Percentiles rank a stretch among this genome's conserved stretches.
These are phyloP conservation scores for Gnomoniopsis sp. DNA, from an alignment of 2,329 filamentous ascomycete genomes.

Conservation along the genomic window DNA sequence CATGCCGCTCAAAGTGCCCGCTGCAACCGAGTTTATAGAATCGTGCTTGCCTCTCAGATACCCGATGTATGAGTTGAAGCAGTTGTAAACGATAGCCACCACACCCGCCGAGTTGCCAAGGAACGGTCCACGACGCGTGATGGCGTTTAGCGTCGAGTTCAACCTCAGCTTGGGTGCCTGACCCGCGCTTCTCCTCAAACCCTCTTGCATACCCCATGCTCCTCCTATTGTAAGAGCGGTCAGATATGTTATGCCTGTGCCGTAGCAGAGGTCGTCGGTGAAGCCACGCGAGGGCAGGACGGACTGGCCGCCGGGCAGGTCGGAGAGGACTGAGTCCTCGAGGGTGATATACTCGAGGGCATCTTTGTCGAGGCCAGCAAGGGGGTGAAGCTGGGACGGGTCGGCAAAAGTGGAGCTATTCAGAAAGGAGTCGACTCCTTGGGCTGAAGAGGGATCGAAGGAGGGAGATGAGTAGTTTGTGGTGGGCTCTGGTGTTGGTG, in stretches of 20 bases:
- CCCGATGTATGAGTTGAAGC: slow-evolving; percentile 80
- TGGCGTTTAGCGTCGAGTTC: slow-evolving; percentile 91
- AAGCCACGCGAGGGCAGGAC: slow-evolving; percentile 93
- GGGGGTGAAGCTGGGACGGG: slow-evolving; percentile 83
- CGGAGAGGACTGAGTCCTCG: slow-evolving; percentile 85
- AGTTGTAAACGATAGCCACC: slow-evolving; percentile 94
- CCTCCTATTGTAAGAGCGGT: slow-evolving; percentile 83
- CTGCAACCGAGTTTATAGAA: slow-evolving; percentile 79
- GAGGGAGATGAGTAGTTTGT: slow-evolving; percentile 49
- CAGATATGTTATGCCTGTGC: slow-evolving; percentile 91
- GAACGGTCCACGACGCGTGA: slow-evolving; percentile 90
- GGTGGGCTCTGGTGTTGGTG: slow-evolving; percentile 46
- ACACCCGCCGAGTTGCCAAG: slow-evolving; percentile 95
- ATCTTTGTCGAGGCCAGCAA: slow-evolving; percentile 89
- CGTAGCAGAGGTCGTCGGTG: slow-evolving; percentile 97
- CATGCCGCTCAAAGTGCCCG: slow-evolving; percentile 85
- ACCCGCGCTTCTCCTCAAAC: slow-evolving; percentile 71
- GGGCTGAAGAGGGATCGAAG: slow-evolving; percentile 70
- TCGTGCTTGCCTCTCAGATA: slow-evolving; percentile 83
- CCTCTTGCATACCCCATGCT: slow-evolving; percentile 88
- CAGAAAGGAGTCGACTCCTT: slow-evolving; percentile 85
- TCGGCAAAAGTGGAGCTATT: slow-evolving; percentile 75
- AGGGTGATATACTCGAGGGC: slow-evolving; percentile 92
- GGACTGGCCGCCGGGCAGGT: slow-evolving; percentile 81
- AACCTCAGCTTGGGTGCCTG: slow-evolving; percentile 86